Evolutionary conservation across 352 stramenopile genomes (phyloP), one percentile per base, ranked within the genome.

Genomic region (Phytophthora ramorum): DNA sequence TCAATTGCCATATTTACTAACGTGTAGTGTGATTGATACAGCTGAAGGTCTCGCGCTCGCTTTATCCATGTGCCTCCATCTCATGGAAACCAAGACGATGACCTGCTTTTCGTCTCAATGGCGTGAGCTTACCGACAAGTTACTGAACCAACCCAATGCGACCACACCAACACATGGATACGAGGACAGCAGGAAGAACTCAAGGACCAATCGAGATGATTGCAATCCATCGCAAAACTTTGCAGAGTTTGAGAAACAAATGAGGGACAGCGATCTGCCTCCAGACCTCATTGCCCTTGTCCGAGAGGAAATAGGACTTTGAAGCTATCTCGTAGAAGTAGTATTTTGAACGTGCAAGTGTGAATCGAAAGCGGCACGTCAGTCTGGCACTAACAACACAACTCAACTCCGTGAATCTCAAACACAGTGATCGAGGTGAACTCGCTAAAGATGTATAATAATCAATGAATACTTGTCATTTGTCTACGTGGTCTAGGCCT

Each of bases 81-180:
- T 81, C 9, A 68, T 79, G 32, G 70, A 69, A 20, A 22, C 41
- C 8, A 56, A 68, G 24, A 73, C 50, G 13, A 8, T 54, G n/a
- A 70, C 72, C 2, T 79, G 70, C 22, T 75, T 81, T 16, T 65
- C 63, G 8, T 79, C 73, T 8, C 49, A 68, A 13, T 81, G 73
- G 70, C 60, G 47, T 35, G 73, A 79, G 26, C 58, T 81, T 7
- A 71, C 55, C 0, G 44, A 63, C 7, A 26, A 67, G 17, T 45
- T 77, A 20, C 22, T n/a, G 26, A 13, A 55, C 2, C 54, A 68
- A 44, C 17, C 43, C 2, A 28, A 45, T 5, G 26, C 30, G 16
- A 19, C 26, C 4, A 40, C 14, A 30, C 64, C 50, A 17, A 47
- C 19, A n/a, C 34, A 16, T n/a, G 34, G 3, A 16, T 3, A 16